phyloP scores from a whole-genome alignment of 139 green algal genomes.

The Coccomyxa sp. region DNA sequence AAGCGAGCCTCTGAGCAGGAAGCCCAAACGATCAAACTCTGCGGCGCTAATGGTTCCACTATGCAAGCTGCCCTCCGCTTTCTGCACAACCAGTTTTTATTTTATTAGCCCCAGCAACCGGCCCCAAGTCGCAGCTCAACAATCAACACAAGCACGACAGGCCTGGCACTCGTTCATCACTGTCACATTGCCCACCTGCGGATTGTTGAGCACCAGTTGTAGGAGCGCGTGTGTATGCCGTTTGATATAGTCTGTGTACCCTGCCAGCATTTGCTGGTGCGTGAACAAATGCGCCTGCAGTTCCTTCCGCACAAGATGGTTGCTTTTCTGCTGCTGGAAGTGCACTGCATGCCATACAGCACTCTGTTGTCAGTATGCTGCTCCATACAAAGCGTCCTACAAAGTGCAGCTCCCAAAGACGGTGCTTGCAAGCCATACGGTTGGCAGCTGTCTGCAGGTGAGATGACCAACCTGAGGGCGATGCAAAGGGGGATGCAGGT shows the following conservation, averaged over 20 bases:
- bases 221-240: constrained; percentile 27
- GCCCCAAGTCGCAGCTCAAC: too few relatives aligned
- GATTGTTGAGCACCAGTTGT: constrained; percentile 16
- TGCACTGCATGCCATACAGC: constrained; percentile 13
- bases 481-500: neutral
- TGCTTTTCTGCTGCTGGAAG: constrained; percentile 26
- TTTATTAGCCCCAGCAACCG: too few relatives aligned
- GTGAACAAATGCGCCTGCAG: constrained; percentile 30
- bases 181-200: neutral
- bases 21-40: constrained; percentile 63
- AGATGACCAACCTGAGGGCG: too few relatives aligned
- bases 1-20: constrained; percentile 39
- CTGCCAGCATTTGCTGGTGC: constrained; percentile 34
- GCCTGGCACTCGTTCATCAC: too few relatives aligned
- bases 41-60: constrained; percentile 26
- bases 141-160: too few relatives aligned
- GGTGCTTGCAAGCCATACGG: neutral
- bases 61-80: constrained; percentile 8
- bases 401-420: neutral
- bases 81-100: neutral
- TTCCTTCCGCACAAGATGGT: constrained; percentile 17
- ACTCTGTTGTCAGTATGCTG: neutral
- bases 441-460: neutral
- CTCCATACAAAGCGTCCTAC: neutral
- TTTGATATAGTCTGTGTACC: constrained; percentile 36